Evolutionary conservation across 1,139 yeast genomes (phyloP), one percentile per base, ranked within the genome.

Genomic region (Yamadazyma spencermartinsiae): DNA sequence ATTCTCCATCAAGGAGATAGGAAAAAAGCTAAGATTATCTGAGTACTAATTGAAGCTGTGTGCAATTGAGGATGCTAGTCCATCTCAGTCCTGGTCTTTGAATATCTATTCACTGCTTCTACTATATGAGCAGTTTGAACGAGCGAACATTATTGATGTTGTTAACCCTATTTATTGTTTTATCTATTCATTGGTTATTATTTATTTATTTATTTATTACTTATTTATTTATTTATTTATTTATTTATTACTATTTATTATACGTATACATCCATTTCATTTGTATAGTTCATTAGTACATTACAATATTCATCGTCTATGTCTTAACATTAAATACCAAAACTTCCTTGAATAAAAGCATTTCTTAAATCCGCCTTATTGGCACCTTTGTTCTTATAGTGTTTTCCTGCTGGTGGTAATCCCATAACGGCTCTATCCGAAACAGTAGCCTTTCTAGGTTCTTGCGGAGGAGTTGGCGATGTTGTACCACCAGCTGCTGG

Each of bases 31-130:
- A 46, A 68, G 92, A 49, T 68, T 85, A 38, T 80, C 89, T 2
- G 94, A 85, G 59, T 85, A 84, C 51, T 84, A 60, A 55, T 35
- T n/a, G n/a, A n/a, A n/a, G n/a, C n/a, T n/a, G n/a, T n/a, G n/a
- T n/a, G n/a, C n/a, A n/a, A n/a, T n/a, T n/a, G n/a, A n/a, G n/a
- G 23, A 20, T 20, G 23, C 10, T 7, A 20, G 10, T 24, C 12
- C 26, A 24, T 14, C 14, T 17, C n/a, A n/a, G n/a, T n/a, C n/a
- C n/a, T n/a, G n/a, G n/a, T n/a, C n/a, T n/a, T n/a, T n/a, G n/a
- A n/a, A n/a, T n/a, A n/a, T n/a, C n/a, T n/a, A n/a, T n/a, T n/a
- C n/a, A n/a, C n/a, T n/a, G n/a, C 8, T 29, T 13, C 9, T 15
- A 23, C 30, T 34, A 34, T 34, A n/a, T n/a, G n/a, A n/a, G n/a